Evolutionary conservation across 371 early-diverging fungal species (phyloP), one percentile per base, ranked within the genome.

Genomic region (Syncephalastrum sp.): DNA sequence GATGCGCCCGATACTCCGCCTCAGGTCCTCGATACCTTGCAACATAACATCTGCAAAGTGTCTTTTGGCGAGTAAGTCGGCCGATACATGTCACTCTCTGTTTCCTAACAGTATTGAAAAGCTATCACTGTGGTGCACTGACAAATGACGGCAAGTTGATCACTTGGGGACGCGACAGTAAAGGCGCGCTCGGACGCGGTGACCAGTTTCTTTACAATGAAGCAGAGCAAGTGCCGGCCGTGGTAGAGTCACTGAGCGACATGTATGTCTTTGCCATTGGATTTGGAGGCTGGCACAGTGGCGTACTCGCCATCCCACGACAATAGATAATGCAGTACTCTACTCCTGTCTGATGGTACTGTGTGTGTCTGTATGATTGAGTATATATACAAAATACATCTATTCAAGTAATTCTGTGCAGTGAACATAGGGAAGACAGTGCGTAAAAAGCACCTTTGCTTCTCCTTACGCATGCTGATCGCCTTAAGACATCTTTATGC

Each of bases 161-260:
- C 23, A 75, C 79, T 5, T 78, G 79, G 79, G 79, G 79, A 15
- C 51, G 24, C 0, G 65, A 63, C 47, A 69, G 68, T 42, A 33
- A 60, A 38, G 75, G 75, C 42, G 79, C 79, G 8, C 56, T 78
- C 16, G 79, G 79, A 13, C 73, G 69, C 42, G 77, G 77, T 13
- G 33, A 41, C 41, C 75, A 33, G 38, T 33, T 33, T 12, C 38
- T 33, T 33, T 33, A 19, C 16, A 50, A 12, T 12, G 55, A 54
- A 10, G 46, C 42, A 5, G 48, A 53, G 19, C 19, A 53, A 13
- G 53, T n/a, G 14, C 61, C 61, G 5, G 46, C 44, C 24, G 19
- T 15, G 13, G 53, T 65, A 5, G 23, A 50, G n/a, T 29, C 29
- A 1, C 55, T 66, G 0, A 13, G 45, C 4, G 50, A 61, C 21